Base-by-base conservation (phyloP, 2,329 filamentous ascomycete species). In the Lanzia echinophila region DNA sequence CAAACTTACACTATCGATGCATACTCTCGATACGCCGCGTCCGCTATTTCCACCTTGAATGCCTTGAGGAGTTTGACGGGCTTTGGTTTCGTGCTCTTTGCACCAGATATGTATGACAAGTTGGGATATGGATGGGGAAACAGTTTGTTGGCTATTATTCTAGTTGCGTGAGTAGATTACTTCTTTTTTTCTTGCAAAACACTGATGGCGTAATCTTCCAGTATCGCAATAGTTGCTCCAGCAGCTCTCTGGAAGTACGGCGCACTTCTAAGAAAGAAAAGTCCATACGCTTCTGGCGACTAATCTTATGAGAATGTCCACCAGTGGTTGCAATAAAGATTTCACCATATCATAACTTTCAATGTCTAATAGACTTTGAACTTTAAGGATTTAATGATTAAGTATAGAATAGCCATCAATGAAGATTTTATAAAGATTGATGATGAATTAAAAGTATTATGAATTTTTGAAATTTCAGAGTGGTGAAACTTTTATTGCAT, bases 1-100 rank as follows among this genome's bases (percentile, higher is more conserved):
- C 54, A 59, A 13, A 76, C 76, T 0, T 81, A 81, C 54, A 69
- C 79, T 1, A 73, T 81, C 13, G 79, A 82, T 42, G 75, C 74
- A 17, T 67, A 66, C 49, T 56, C 61, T 3, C 52, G 57, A 15
- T 67, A 68, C 45, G 64, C 66, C 0, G 67, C 67, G 17, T 63
- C 59, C 32, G 67, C 65, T 0, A 73, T 77, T 48, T 78, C 75
- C 8, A 57, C 62, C 7, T 20, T 45, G 8, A 53, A 50, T 5
- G 39, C 62, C 2, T 19, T 62, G 36, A 43, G 59, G 22, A 54
- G 46, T 34, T 11, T 62, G 28, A 55, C 58, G 3, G 62, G 58
- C 0, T 62, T 62, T 47, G 55, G 43, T 7, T 58, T 62, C 38
- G 56, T 59, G 8, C 42, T 62, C 8, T 56, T 60, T 28, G 58